Base-by-base conservation (phyloP, 2,329 filamentous ascomycete genomes). In the Tolypocladium tundrense region DNA sequence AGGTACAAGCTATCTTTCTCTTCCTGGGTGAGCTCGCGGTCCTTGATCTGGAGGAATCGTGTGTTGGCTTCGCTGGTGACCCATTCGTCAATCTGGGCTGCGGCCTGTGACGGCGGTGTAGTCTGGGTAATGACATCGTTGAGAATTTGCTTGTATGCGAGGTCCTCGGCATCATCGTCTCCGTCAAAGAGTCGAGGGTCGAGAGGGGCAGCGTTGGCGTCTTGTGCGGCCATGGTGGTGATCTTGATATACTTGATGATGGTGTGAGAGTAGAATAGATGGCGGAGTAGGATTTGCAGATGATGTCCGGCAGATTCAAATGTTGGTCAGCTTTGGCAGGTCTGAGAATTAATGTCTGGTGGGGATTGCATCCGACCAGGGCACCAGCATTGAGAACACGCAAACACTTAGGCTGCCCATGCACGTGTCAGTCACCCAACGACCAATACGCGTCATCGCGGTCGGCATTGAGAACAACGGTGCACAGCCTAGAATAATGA, bases 151-250 rank as follows among this genome's bases (percentile, higher is more conserved):
- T 61, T 61, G 50, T 59, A 59, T 13, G 48, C 39, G 19, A 61
- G 54, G 19, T 59, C 39, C 53, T 61, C 59, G 39, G 43, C 55
- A 33, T 55, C 52, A 37, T 61, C 57, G 27, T 59, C 59, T 5
- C 41, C 45, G 14, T 59, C 55, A 56, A 61, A 61, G 48, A 61
- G 59, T 2, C 57, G 55, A 60, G 13, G 45, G 37, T 56, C 54
- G 43, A 60, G 43, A 35, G 43, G 27, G 24, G 24, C 14, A 16
- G 13, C 14, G 13, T 5, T 8, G 14, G 42, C 19, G 27, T 43
- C 50, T 48, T 55, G 53, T 4, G 40, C 19, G 24, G 53, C 37
- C 57, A 55, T 55, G 43, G 51, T 35, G 42, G 11, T 24, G 6
- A 16, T 31, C 4, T 4, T 27, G 21, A 14, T 39, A 14, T 11